Evolutionary conservation across 1,139 yeast genomes (phyloP).

Genomic region (Meyerozyma carpophila): DNA sequence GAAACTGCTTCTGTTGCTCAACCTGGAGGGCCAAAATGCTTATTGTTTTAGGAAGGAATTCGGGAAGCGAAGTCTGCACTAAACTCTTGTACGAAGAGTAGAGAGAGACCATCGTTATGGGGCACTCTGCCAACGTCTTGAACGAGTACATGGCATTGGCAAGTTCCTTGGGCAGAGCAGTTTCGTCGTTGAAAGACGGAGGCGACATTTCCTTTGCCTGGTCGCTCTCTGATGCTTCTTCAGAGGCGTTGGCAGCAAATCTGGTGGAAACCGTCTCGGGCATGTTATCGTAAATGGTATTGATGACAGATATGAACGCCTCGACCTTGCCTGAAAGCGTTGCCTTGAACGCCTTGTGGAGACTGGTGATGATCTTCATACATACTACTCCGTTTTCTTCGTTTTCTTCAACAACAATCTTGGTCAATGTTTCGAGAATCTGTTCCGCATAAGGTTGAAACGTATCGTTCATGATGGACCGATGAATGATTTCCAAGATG

Average conservation of each 20-base stretch:
- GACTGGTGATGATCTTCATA: constrained; percentile 82
- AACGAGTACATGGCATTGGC: constrained; percentile 70
- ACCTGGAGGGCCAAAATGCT: constrained; percentile 75
- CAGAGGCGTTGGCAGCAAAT: constrained; percentile 32
- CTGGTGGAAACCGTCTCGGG: constrained; percentile 67
- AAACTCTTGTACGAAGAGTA: constrained; percentile 81
- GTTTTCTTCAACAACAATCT: constrained; percentile 66
- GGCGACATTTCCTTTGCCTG: constrained; percentile 32
- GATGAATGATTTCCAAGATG: constrained; percentile 72
- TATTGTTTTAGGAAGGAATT: constrained; percentile 78
- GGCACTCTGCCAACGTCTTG: constrained; percentile 93
- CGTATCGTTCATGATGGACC: constrained; percentile 79
- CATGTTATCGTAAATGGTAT: constrained; percentile 74
- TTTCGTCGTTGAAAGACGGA: constrained; percentile 31
- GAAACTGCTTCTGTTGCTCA: constrained; percentile 32
- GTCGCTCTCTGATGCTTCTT: constrained; percentile 5
- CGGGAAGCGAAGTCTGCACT: constrained; percentile 66
- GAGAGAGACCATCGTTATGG: constrained; percentile 90
- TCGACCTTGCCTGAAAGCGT: constrained; percentile 67
- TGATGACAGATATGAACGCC: constrained; percentile 73
- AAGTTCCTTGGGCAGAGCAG: constrained; percentile 30
- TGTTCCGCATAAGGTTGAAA: constrained; percentile 66
- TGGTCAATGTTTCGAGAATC: constrained; percentile 58
- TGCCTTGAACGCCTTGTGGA: constrained; percentile 80
- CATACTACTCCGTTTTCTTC: constrained; percentile 94